Conservation (phyloP, 2,329 filamentous ascomycete species). For the Phialophora verrucosa region DNA sequence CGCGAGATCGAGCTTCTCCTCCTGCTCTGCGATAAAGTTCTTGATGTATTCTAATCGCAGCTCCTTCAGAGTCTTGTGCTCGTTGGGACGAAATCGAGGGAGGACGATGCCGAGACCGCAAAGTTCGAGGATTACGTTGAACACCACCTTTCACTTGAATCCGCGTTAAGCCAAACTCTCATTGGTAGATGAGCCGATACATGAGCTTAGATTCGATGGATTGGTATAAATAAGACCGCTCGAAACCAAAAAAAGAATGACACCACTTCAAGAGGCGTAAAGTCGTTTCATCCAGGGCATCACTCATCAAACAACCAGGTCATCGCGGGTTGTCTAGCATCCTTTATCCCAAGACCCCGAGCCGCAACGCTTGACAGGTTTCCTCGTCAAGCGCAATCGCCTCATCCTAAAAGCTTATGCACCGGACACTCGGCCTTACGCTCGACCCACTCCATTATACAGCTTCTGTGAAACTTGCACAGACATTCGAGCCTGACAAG, state of each 20-base stretch:
- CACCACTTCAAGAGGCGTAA: not conserved
- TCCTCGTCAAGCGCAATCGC: not conserved
- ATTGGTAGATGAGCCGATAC: not conserved
- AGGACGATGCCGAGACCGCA: no score
- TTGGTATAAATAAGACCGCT: not conserved
- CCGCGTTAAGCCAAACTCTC: not conserved
- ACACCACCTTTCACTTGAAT: not conserved
- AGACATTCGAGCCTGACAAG: constrained; percentile 67
- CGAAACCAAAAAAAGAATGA: not conserved
- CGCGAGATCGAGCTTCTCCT: no score
- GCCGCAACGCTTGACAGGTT: not conserved
- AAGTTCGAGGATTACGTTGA: no score
- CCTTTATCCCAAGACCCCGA: not conserved
- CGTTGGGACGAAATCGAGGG: no score
- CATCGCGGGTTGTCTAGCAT: not conserved
- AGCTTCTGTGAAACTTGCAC: constrained; percentile 68
- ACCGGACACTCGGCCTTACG: constrained; percentile 65
- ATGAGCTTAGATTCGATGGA: not conserved
- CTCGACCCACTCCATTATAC: constrained; percentile 67
- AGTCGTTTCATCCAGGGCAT: not conserved
- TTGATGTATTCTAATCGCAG: no score
- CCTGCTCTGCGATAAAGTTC: no score
- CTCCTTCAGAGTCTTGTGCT: no score
- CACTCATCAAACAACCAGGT: not conserved
- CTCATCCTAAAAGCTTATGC: constrained; percentile 53